phyloP scores from a whole-genome alignment of 1,284 basidiomycete species.

The Cryptococcus sp. region DNA sequence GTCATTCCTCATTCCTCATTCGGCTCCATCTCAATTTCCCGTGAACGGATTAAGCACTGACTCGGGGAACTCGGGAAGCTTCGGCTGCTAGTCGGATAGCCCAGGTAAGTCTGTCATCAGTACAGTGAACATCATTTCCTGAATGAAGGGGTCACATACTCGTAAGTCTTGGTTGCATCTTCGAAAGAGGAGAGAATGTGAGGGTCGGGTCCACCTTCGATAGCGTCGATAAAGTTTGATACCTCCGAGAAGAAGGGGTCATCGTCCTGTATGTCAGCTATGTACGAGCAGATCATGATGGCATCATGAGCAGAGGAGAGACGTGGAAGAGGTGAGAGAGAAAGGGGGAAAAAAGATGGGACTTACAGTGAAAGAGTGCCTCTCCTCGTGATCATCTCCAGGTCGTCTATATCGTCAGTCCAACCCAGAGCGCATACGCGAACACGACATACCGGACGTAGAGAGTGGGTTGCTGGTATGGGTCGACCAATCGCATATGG shows the following conservation, averaged over 20 bases:
- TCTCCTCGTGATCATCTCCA: conserved; percentile 77
- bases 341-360: background rate
- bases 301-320: background rate
- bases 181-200: conserved; percentile 47
- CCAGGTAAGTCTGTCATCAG: conserved; percentile 31
- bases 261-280: conserved; percentile 55
- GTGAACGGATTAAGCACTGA: background rate
- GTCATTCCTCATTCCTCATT: no score
- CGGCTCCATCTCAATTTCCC: no score
- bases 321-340: no score
- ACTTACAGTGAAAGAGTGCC: conserved; percentile 55
- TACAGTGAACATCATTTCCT: background rate
- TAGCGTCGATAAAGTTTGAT: conserved; percentile 74
- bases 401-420: conserved; percentile 51
- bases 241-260: conserved; percentile 90
- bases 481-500: conserved; percentile 66
- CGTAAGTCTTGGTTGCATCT: conserved; percentile 83
- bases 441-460: conserved; percentile 64
- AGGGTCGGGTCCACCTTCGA: conserved; percentile 54
- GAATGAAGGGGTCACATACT: conserved; percentile 44
- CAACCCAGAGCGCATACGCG: background rate
- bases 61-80: conserved; percentile 16
- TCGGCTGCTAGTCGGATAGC: conserved; percentile 74
- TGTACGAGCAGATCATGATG: conserved; percentile 29
- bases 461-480: conserved; percentile 66